These are phyloP conservation scores for Raddia distichophylla DNA, from an alignment of 176 grass and related monocot genomes.

Conservation along the genomic window DNA sequence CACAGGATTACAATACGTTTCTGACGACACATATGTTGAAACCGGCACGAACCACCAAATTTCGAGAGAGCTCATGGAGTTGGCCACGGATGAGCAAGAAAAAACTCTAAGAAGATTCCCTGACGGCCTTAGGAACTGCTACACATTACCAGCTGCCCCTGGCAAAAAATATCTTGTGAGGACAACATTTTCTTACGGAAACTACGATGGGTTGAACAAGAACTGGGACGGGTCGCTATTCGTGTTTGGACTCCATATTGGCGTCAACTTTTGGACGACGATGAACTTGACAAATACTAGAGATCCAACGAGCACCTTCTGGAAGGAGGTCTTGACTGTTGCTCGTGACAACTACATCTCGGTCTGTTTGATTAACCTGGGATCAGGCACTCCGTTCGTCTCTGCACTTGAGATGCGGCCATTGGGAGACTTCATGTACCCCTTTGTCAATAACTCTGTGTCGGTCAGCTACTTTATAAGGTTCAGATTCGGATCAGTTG, in stretches of 20 bases:
- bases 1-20: not conserved
- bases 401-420: conserved; percentile 4
- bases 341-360: not conserved
- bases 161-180: conserved; percentile 4
- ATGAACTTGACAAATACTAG: not conserved
- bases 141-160: not conserved
- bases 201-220: conserved; percentile 22
- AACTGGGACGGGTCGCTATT: rapidly evolving
- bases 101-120: conserved; percentile 26
- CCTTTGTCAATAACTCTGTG: not conserved
- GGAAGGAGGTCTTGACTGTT: conserved; percentile 15
- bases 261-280: conserved; percentile 18
- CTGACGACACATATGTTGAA: not conserved
- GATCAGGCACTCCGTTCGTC: conserved; percentile 33
- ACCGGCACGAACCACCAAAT: not conserved
- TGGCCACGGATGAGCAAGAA: rapidly evolving
- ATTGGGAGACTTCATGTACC: not conserved
- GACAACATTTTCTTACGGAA: not conserved
- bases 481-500: not conserved
- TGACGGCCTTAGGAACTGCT: conserved; percentile 8
- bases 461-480: not conserved
- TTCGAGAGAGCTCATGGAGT: not conserved
- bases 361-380: conserved; percentile 11
- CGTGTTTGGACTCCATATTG: conserved; percentile 28
- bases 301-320: rapidly evolving